Evolutionary conservation across 2,329 filamentous ascomycete species (phyloP).

Genomic region (Stylonectria norvegica): DNA sequence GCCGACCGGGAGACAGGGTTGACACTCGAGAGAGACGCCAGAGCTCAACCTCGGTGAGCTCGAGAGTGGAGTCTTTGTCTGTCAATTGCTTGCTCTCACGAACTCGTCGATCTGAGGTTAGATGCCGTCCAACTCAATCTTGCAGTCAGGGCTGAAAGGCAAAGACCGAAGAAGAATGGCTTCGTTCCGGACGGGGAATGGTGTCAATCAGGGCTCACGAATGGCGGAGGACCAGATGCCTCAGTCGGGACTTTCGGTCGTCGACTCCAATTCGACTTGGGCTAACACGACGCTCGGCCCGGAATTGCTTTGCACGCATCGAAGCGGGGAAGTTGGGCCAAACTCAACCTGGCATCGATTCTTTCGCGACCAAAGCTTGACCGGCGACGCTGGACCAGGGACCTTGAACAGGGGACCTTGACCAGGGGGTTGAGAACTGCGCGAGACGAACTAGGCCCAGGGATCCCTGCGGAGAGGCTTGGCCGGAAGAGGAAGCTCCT

Average conservation of each 20-base stretch:
- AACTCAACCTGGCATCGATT: constrained; percentile 14
- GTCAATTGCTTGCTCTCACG: neutral
- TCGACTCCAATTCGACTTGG: constrained; percentile 11
- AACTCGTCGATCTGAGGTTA: constrained; percentile 16
- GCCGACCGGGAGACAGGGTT: constrained; percentile 9
- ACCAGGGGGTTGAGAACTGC: no score
- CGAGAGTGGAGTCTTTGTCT: no score
- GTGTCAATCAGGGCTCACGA: constrained; percentile 23
- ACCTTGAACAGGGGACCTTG: no score
- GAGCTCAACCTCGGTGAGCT: no score
- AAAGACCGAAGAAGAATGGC: constrained; percentile 25
- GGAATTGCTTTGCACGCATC: constrained; percentile 13
- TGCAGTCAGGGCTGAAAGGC: constrained; percentile 29
- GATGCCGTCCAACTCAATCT: constrained; percentile 21
- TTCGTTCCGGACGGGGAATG: constrained; percentile 27
- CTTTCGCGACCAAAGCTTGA: constrained; percentile 9
- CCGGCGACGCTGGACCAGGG: neutral
- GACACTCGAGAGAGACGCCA: no score
- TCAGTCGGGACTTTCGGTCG: constrained; percentile 24
- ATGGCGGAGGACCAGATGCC: constrained; percentile 25
- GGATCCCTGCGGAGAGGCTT: constrained; percentile 15
- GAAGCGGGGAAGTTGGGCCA: constrained; percentile 23
- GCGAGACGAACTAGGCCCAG: constrained; percentile 3
- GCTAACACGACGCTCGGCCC: constrained; percentile 20
- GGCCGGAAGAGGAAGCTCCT: constrained; percentile 25